These are phyloP conservation scores for Kwoniella sp. DNA, from an alignment of 768 basidiomycete genomes.

Conservation along the genomic window DNA sequence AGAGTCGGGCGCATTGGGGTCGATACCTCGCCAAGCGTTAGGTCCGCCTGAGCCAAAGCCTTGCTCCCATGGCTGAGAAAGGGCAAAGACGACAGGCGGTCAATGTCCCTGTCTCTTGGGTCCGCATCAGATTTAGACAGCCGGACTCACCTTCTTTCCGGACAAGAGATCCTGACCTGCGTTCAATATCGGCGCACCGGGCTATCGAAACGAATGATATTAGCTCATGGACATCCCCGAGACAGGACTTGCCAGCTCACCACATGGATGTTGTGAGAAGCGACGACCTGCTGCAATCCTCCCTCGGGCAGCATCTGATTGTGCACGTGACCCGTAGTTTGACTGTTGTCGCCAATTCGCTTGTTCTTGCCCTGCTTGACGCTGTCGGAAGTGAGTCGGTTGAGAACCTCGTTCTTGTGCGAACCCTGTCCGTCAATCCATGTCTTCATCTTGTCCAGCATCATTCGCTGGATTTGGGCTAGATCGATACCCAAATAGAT, in stretches of 20 bases:
- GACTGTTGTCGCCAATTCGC: slow-evolving; percentile 48
- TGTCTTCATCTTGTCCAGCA: slow-evolving; percentile 46
- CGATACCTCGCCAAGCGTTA: slow-evolving; percentile 52
- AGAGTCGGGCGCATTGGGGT: slow-evolving; percentile 21
- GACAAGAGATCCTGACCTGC: slow-evolving; percentile 53
- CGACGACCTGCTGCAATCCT: slow-evolving; percentile 51
- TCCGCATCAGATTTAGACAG: not conserved
- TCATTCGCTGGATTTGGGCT: slow-evolving; percentile 50
- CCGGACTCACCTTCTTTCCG: slow-evolving; percentile 47
- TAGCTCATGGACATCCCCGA: not conserved
- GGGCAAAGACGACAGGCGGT: too few species aligned
- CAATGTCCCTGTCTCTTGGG: slow-evolving; percentile 2
- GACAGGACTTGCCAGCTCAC: slow-evolving; percentile 29
- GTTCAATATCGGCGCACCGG: slow-evolving; percentile 52
- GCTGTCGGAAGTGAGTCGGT: slow-evolving; percentile 43
- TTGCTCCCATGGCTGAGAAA: slow-evolving; percentile 54
- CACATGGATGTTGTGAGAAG: slow-evolving; percentile 53
- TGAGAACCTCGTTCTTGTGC: slow-evolving; percentile 49
- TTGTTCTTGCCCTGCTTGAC: slow-evolving; percentile 49
- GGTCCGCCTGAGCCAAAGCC: slow-evolving; percentile 54
- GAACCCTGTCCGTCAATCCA: slow-evolving; percentile 40
- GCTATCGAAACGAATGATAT: slow-evolving; percentile 32
- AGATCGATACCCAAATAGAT: not conserved
- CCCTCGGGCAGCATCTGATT: slow-evolving; percentile 47
- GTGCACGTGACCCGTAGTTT: slow-evolving; percentile 46